Evolutionary conservation across 768 basidiomycete genomes (phyloP).

Genomic region (Melanogaster broomeanus): DNA sequence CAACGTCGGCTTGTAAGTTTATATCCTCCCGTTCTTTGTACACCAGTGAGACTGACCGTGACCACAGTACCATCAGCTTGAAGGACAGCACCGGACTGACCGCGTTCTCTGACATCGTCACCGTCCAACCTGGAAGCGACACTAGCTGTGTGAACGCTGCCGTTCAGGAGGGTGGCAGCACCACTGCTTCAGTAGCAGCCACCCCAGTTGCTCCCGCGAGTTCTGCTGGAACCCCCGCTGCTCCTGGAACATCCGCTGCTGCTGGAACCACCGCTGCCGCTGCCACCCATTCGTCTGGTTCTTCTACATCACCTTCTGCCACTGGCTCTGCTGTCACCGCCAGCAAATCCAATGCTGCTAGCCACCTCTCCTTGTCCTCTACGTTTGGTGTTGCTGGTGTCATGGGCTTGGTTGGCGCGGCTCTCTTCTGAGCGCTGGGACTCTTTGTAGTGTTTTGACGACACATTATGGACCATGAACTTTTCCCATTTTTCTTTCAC

Average conservation of each 20-base stretch:
- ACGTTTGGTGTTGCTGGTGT: conserved; percentile 48
- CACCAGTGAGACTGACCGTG: background rate
- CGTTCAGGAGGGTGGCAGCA: conserved; percentile 12
- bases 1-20: conserved; percentile 50
- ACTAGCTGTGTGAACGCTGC: conserved; percentile 29
- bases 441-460: conserved; percentile 1
- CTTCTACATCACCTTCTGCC: conserved; percentile 21
- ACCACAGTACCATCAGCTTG: conserved; percentile 49
- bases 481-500: conserved; percentile 12
- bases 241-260: conserved; percentile 2
- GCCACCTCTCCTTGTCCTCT: conserved; percentile 28
- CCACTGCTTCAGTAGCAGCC: conserved; percentile 2
- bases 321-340: conserved; percentile 21
- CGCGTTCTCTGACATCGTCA: conserved; percentile 55
- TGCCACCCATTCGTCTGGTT: conserved; percentile 2
- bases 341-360: conserved; percentile 33
- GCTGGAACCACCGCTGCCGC: background rate
- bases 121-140: conserved; percentile 39
- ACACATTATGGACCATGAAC: conserved; percentile 16
- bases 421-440: conserved; percentile 40
- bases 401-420: conserved; percentile 53
- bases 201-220: conserved; percentile 8
- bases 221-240: background rate
- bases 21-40: background rate
- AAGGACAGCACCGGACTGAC: conserved; percentile 59